phyloP scores from a whole-genome alignment of 345 rosid genomes.

The Salix arbutifolia region DNA sequence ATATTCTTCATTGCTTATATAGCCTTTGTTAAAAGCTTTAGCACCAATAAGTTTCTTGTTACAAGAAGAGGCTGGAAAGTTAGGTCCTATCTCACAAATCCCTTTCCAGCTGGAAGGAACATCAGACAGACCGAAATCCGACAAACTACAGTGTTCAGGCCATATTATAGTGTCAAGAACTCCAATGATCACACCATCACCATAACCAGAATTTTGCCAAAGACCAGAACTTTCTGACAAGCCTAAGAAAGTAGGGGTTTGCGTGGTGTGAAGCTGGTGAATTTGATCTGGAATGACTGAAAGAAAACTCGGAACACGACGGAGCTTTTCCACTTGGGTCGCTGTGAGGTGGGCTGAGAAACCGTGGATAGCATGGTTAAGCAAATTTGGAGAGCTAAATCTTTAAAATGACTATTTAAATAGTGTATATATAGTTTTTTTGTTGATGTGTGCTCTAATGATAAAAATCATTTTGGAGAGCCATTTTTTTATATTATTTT shows the following conservation, averaged over 20 bases:
- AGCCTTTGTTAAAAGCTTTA: constrained; percentile 58
- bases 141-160: constrained; percentile 75
- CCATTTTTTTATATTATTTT: no score
- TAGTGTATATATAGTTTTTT: no score
- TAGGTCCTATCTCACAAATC: constrained; percentile 47
- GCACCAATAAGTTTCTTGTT: constrained; percentile 84
- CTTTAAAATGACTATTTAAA: no score
- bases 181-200: constrained; percentile 70
- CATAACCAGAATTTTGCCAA: constrained; percentile 60
- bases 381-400: no score
- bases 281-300: constrained; percentile 60
- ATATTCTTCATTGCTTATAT: no score
- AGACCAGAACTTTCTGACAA: constrained; percentile 55
- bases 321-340: constrained; percentile 43
- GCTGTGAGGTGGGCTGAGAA: constrained; percentile 75
- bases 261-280: constrained; percentile 81
- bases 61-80: constrained; percentile 64
- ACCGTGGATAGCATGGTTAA: constrained; percentile 50
- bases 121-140: constrained; percentile 40
- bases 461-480: no score
- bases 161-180: constrained; percentile 84
- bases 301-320: constrained; percentile 46
- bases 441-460: no score
- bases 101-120: constrained; percentile 70
- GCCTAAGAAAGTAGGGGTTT: constrained; percentile 67